Base-by-base conservation (phyloP, 2,329 filamentous ascomycete genomes). In the Lomentospora prolificans region DNA sequence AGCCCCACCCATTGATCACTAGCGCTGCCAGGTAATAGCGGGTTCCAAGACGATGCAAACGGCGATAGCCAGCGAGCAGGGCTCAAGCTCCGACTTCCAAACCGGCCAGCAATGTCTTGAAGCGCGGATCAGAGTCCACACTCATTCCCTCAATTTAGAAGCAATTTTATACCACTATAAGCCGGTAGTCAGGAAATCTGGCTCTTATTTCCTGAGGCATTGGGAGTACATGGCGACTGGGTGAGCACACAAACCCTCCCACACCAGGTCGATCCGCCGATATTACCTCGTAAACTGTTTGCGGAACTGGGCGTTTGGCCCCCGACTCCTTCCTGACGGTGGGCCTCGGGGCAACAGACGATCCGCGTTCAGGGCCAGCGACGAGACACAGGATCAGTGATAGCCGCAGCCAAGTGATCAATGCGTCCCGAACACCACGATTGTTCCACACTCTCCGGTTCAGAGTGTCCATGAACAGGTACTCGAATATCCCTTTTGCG, bases 341-440 rank as follows among this genome's bases (percentile, higher is more conserved):
- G 9, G 51, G 22, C 51, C 19, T 53, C 51, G 51, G 51, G 31
- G 51, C 33, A 53, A 53, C 27, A 53, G 51, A 53, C 51, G 51
- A 53, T 36, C 51, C 51, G 51, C 51, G 51, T 53, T 25, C 31
- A 19, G n/a, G n/a, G n/a, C n/a, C n/a, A n/a, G n/a, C n/a, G n/a
- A n/a, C n/a, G n/a, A n/a, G n/a, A n/a, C n/a, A n/a, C n/a, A n/a
- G n/a, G n/a, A n/a, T n/a, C n/a, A n/a, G 6, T n/a, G 25, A 33
- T 41, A 41, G 36, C 36, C 36, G 36, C 36, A 17, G 36, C n/a
- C n/a, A 41, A n/a, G n/a, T n/a, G n/a, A n/a, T n/a, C n/a, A n/a
- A n/a, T n/a, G n/a, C n/a, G n/a, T n/a, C n/a, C n/a, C n/a, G n/a
- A n/a, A n/a, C n/a, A n/a, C n/a, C n/a, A n/a, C n/a, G n/a, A n/a